Evolutionary conservation across 345 rosid genomes (phyloP).

Genomic region (Melaleuca quinquenervia): DNA sequence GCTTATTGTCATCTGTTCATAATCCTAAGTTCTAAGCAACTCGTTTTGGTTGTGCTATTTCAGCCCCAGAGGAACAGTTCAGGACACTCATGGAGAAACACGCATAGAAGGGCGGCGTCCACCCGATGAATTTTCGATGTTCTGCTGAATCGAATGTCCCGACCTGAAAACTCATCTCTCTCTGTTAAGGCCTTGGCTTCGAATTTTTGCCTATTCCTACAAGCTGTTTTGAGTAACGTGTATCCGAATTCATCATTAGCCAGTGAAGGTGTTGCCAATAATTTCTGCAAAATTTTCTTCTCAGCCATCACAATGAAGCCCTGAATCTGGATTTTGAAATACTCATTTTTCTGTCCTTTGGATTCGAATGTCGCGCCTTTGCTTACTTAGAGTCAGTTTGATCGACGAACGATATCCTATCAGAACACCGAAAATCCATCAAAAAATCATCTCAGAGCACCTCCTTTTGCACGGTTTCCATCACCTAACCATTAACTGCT

Average conservation of each 20-base stretch:
- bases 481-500: neutral
- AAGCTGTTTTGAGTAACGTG: neutral
- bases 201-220: neutral
- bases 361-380: neutral
- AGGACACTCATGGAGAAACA: conserved; percentile 38
- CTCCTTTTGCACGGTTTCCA: neutral
- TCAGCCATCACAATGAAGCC: neutral
- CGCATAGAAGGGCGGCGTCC: conserved; percentile 2
- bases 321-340: neutral
- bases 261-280: neutral
- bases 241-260: neutral
- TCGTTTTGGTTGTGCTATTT: neutral
- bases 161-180: neutral
- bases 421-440: neutral
- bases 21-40: neutral
- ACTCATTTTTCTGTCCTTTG: neutral
- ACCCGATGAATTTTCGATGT: neutral
- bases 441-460: neutral
- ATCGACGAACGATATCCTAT: neutral
- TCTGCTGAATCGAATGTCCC: neutral
- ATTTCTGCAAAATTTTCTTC: neutral
- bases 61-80: conserved; percentile 42
- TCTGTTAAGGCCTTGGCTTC: neutral
- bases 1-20: neutral
- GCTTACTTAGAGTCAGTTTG: neutral